phyloP scores from a whole-genome alignment of 345 rosid genomes.

The rapeseed (Brassica napus) region DNA sequence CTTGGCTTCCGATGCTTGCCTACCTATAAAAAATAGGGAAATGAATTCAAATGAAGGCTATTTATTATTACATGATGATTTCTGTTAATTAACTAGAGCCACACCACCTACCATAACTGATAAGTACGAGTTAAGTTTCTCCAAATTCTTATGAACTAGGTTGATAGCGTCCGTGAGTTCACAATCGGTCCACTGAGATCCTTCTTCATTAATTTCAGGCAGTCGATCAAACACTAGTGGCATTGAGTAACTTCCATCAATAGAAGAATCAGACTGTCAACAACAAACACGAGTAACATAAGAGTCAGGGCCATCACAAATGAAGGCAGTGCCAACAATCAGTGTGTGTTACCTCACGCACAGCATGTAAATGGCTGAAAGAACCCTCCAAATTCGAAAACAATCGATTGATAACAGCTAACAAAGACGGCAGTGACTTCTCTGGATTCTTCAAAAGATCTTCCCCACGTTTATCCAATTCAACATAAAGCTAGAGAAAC shows the following conservation, averaged over 20 bases:
- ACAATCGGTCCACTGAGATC: slow-evolving; percentile 74
- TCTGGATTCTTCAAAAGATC: slow-evolving; percentile 68
- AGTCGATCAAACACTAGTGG: slow-evolving; percentile 65
- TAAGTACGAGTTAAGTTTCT: slow-evolving; percentile 64
- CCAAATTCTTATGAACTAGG: slow-evolving; percentile 62
- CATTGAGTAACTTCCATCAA: slow-evolving; percentile 61
- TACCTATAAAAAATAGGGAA: slow-evolving; percentile 50
- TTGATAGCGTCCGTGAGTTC: slow-evolving; percentile 71
- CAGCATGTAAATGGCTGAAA: slow-evolving; percentile 61
- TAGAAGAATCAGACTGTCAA: slow-evolving; percentile 65
- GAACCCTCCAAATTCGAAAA: slow-evolving; percentile 71
- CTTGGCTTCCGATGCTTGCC: slow-evolving; percentile 76
- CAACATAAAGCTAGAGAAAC: slow-evolving; percentile 71
- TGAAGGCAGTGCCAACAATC: not conserved
- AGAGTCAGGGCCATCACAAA: not conserved
- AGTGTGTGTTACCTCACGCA: slow-evolving; percentile 53
- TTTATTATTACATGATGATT: slow-evolving; percentile 4
- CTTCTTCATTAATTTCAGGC: slow-evolving; percentile 62
- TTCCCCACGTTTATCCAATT: slow-evolving; percentile 69
- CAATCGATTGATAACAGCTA: slow-evolving; percentile 50
- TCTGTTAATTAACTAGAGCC: slow-evolving; percentile 15
- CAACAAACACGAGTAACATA: not conserved
- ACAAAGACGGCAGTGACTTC: slow-evolving; percentile 55
- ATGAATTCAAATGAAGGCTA: not conserved
- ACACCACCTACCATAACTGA: slow-evolving; percentile 54